Percentiles rank a stretch among this genome's conserved stretches.
These are phyloP conservation scores for Sergeia podlipaevii DNA, from an alignment of 208 protist genomes.

Conservation along the genomic window DNA sequence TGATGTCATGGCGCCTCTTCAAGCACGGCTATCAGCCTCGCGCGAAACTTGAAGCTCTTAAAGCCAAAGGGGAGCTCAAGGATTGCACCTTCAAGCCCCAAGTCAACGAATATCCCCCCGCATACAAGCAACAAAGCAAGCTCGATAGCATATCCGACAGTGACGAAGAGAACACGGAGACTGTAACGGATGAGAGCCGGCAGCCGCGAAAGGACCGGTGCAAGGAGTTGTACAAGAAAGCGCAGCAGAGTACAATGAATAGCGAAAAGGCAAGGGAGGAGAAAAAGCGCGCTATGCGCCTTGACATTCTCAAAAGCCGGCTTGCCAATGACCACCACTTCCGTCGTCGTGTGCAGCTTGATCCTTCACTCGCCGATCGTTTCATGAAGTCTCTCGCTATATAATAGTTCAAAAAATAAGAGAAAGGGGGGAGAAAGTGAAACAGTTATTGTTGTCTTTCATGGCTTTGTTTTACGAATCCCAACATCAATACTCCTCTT, in stretches of 20 bases:
- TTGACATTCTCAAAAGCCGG: slow-evolving; percentile 55
- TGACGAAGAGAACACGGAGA: neutral
- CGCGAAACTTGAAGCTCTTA: slow-evolving; percentile 29
- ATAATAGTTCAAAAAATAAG: slow-evolving; percentile 14
- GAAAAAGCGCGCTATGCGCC: slow-evolving; percentile 26
- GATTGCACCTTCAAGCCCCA: slow-evolving; percentile 49
- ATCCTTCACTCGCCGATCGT: slow-evolving; percentile 68
- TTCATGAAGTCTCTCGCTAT: slow-evolving; percentile 81
- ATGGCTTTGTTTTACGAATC: no score
- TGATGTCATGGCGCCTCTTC: slow-evolving; percentile 29
- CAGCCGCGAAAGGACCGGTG: slow-evolving; percentile 25
- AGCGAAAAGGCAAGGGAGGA: slow-evolving; percentile 25
- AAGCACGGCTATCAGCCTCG: slow-evolving; percentile 34
- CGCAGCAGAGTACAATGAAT: slow-evolving; percentile 17
- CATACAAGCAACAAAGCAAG: neutral
- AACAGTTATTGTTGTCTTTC: neutral
- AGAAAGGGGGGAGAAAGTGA: neutral
- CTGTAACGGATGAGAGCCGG: neutral
- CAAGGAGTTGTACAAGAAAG: slow-evolving; percentile 47
- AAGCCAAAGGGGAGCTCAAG: slow-evolving; percentile 21
- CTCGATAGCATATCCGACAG: neutral
- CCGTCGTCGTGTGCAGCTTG: slow-evolving; percentile 73
- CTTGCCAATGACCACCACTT: slow-evolving; percentile 85
- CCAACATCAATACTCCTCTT: no score
- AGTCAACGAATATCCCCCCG: slow-evolving; percentile 23